These are phyloP conservation scores for Xylariaceae sp. DNA, from an alignment of 2,329 filamentous ascomycete species.

Conservation along the genomic window DNA sequence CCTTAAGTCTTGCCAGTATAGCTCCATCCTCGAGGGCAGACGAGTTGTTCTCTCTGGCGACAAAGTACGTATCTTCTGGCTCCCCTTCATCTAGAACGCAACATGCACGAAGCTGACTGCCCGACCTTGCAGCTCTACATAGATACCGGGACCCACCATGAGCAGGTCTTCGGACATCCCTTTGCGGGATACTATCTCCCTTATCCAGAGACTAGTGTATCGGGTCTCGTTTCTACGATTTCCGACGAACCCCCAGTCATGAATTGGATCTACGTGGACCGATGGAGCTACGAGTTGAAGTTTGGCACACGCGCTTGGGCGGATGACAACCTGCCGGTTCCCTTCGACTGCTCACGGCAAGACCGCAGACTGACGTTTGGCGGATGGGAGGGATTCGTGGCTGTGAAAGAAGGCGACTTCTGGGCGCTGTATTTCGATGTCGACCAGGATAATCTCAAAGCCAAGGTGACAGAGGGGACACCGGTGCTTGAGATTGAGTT, in stretches of 20 bases:
- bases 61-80: constrained; percentile 40
- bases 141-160: constrained; percentile 48
- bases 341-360: constrained; percentile 57
- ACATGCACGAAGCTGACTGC: too few species aligned
- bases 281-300: constrained; percentile 50
- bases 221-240: constrained; percentile 55
- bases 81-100: background rate
- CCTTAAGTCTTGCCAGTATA: constrained; percentile 52
- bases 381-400: constrained; percentile 56
- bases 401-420: constrained; percentile 51
- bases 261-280: constrained; percentile 57
- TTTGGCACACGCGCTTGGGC: constrained; percentile 51
- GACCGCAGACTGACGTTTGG: constrained; percentile 55
- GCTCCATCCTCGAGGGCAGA: constrained; percentile 51
- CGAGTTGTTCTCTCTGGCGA: constrained; percentile 52
- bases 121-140: constrained; percentile 50
- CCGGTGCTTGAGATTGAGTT: constrained; percentile 61
- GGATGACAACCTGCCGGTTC: constrained; percentile 51
- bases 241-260: constrained; percentile 54
- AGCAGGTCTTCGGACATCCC: constrained; percentile 50
- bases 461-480: constrained; percentile 51
- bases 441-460: constrained; percentile 50
- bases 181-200: constrained; percentile 63
- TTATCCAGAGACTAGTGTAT: constrained; percentile 54
- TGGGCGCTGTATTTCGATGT: constrained; percentile 55